Base-by-base conservation (phyloP, 2,329 filamentous ascomycete genomes). In the Colletotrichum orchidophilum region DNA sequence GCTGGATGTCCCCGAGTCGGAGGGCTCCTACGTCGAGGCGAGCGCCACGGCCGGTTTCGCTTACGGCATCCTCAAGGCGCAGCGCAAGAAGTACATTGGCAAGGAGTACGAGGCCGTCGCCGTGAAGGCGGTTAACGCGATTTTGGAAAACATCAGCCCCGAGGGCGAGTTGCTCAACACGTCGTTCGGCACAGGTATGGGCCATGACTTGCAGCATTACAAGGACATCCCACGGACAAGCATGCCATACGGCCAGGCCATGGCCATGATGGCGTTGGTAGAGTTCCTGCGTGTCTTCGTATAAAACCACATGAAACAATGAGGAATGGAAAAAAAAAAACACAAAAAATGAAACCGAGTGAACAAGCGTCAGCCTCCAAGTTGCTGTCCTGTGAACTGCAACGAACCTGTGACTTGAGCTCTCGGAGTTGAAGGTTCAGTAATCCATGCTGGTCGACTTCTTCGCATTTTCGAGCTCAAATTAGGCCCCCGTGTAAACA, bases 231-330 rank as follows among this genome's bases (percentile, higher is more conserved):
- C 90, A 1, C 81, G 91, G 72, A 96, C 93, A 2, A 92, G 91
- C 75, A 96, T 95, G 93, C 93, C 93, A 7, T 95, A 95, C 76
- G 93, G 93, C 0, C 93, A 95, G 79, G 92, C 93, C 0, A 95
- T 95, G 93, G 93, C 92, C 0, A 94, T 95, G 73, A 94, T 95
- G 91, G 91, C 92, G 0, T 79, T 95, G 73, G 92, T 92, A 0
- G 93, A 96, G 81, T 93, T 92, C 75, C 78, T 93, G 80, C 85
- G 92, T 58, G 86, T 86, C 35, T 72, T 60, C n/a, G 49, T 64
- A 57, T 72, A 31, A 18, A 39, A n/a, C 6, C 53, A n/a, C 13
- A 35, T 80, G 75, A 73, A 73, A 69, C 27, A 71, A 70, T 55
- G 62, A 9, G 18, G 21, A 46, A 62, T 62, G 39, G 61, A 33